phyloP scores from a whole-genome alignment of 2,329 filamentous ascomycete species.

The Trichoderma koningii region DNA sequence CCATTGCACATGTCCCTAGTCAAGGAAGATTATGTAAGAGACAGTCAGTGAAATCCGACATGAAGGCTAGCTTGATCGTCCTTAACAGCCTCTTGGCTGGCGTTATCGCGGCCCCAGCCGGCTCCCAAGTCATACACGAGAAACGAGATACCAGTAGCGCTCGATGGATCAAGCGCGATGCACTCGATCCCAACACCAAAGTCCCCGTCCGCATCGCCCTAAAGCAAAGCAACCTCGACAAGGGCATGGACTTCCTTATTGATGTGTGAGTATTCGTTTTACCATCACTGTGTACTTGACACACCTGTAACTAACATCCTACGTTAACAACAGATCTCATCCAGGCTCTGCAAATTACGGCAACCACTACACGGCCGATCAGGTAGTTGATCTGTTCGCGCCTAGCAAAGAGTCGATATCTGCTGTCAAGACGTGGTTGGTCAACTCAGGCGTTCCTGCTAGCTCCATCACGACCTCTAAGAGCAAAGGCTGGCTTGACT shows the following conservation, averaged over 20 bases:
- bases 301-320: background rate
- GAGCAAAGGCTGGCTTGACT: constrained; percentile 56
- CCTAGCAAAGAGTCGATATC: constrained; percentile 49
- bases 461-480: constrained; percentile 52
- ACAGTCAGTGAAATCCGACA: constrained; percentile 3
- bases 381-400: constrained; percentile 49
- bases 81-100: constrained; percentile 31
- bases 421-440: constrained; percentile 57
- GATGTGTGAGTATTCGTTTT: constrained; percentile 38
- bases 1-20: background rate
- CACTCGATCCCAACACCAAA: constrained; percentile 29
- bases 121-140: constrained; percentile 40
- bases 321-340: constrained; percentile 37
- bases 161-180: constrained; percentile 35
- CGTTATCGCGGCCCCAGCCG: constrained; percentile 28
- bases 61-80: constrained; percentile 31
- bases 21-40: background rate
- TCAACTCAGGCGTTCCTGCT: constrained; percentile 51
- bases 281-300: background rate
- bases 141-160: constrained; percentile 31
- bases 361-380: constrained; percentile 48
- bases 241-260: constrained; percentile 47
- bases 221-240: constrained; percentile 49
- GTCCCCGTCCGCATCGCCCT: constrained; percentile 48
- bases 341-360: constrained; percentile 50